Evolutionary conservation across 2,329 filamentous ascomycete genomes (phyloP).

Genomic region (Dactylellina parvicollis): DNA sequence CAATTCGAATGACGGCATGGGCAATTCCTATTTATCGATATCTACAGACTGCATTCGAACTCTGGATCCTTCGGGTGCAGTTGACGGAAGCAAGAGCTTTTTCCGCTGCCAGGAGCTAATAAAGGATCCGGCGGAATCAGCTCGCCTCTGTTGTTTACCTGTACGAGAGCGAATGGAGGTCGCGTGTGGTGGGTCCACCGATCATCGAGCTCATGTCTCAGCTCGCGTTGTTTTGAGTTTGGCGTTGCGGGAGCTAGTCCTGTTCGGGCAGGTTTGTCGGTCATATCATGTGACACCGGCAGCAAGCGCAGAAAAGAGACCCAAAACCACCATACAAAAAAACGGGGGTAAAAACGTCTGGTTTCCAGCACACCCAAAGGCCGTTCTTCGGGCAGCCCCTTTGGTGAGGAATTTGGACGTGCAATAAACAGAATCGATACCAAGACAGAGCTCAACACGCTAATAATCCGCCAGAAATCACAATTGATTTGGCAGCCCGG

Average conservation of each 20-base stretch:
- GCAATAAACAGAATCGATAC: conserved; percentile 22
- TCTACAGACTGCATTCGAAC: not conserved
- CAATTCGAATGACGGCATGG: not conserved
- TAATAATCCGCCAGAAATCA: not conserved
- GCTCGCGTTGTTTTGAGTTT: conserved; percentile 46
- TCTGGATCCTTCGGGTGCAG: conserved; percentile 5
- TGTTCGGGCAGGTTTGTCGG: conserved; percentile 28
- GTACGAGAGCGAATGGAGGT: not conserved
- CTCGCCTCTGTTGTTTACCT: not conserved
- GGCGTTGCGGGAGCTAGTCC: conserved; percentile 1
- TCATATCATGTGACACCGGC: conserved; percentile 18
- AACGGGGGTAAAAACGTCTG: conserved; percentile 46
- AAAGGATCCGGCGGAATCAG: not conserved
- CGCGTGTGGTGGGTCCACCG: conserved; percentile 4
- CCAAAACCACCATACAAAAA: conserved; percentile 48
- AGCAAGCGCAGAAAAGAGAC: conserved; percentile 8
- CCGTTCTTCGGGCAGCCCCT: conserved; percentile 10
- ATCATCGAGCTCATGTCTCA: conserved; percentile 20
- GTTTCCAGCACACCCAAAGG: conserved; percentile 48
- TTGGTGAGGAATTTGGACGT: conserved; percentile 46
- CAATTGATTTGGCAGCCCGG: conserved; percentile 46
- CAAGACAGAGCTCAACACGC: not conserved
- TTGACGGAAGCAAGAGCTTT: not conserved
- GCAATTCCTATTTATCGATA: not conserved
- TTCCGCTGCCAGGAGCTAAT: not conserved